These are phyloP conservation scores for Neonectria punicea DNA, from an alignment of 2,329 filamentous ascomycete species.

Conservation along the genomic window DNA sequence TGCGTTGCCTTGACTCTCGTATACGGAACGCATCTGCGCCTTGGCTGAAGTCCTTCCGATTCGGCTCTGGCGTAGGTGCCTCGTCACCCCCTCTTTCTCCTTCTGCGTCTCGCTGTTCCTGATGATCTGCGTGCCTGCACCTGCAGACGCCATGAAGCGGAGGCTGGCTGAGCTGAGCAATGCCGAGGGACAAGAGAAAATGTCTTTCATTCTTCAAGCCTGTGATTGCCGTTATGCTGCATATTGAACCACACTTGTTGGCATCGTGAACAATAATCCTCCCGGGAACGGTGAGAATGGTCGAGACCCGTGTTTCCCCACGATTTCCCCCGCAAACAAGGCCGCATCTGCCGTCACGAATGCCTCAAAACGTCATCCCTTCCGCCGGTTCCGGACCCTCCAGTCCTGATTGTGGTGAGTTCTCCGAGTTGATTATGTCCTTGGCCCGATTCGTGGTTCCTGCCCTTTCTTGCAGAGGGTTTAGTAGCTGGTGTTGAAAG, in stretches of 20 bases:
- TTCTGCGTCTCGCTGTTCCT: slow-evolving; percentile 29
- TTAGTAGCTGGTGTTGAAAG: background rate
- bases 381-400: background rate
- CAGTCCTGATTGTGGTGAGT: slow-evolving; percentile 13
- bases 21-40: background rate
- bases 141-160: slow-evolving; percentile 34
- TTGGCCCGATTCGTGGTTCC: background rate
- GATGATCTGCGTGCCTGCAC: slow-evolving; percentile 30
- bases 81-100: slow-evolving; percentile 1
- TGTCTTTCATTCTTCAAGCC: slow-evolving; percentile 24
- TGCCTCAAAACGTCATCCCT: background rate
- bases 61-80: background rate
- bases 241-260: background rate
- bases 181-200: slow-evolving; percentile 35
- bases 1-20: background rate
- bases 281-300: background rate
- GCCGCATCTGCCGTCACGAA: background rate
- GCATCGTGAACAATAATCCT: background rate
- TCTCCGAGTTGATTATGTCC: background rate
- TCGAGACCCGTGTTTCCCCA: background rate
- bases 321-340: slow-evolving; percentile 2
- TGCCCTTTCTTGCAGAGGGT: background rate
- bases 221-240: slow-evolving; percentile 31
- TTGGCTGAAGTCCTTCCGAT: background rate
- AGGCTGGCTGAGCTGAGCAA: background rate